Evolutionary conservation across 2,329 filamentous ascomycete genomes (phyloP), one percentile per base, ranked within the genome.

Genomic region (Colletotrichum liriopes): DNA sequence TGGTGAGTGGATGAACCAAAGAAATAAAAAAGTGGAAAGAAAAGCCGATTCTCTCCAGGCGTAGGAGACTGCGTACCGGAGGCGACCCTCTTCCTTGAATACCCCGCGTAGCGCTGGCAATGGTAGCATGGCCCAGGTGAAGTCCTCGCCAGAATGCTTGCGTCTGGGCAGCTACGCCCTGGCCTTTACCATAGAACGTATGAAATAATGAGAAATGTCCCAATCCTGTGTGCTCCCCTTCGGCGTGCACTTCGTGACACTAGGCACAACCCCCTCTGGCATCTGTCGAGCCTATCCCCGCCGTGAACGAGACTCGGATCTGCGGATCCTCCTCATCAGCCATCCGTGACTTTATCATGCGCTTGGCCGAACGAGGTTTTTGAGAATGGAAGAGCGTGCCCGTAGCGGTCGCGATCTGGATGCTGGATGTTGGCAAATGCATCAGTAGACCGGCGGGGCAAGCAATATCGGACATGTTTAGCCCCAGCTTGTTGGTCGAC

Each of bases 181-280:
- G 18, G 20, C 51, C 35, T 64, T 71, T 56, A 29, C 26, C n/a
- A 58, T 69, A 65, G 65, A 69, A 69, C 54, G 70, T 54, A 72
- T 51, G 65, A 69, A 65, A 65, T 72, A 69, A 72, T 69, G 70
- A 72, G 65, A 72, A 62, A 72, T 56, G 70, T 49, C 54, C 45
- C 64, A 69, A 58, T 9, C 35, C 54, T n/a, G n/a, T 5, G 37
- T 39, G n/a, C 35, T 16, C 9, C n/a, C 14, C 3, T 41, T 7
- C 11, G 20, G 20, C 14, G n/a, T 20, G 54, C 35, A 16, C 54
- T 58, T 20, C 3, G n/a, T 58, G 35, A 58, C n/a, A 39, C n/a
- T 39, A 11, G 12, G 5, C 18, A 11, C 7, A 41, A 26, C 5
- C n/a, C 39, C 12, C 26, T 6, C 35, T n/a, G n/a, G 2, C 6